These are phyloP conservation scores for Suhomyces sp. DNA, from an alignment of 805 yeast species.

Conservation along the genomic window DNA sequence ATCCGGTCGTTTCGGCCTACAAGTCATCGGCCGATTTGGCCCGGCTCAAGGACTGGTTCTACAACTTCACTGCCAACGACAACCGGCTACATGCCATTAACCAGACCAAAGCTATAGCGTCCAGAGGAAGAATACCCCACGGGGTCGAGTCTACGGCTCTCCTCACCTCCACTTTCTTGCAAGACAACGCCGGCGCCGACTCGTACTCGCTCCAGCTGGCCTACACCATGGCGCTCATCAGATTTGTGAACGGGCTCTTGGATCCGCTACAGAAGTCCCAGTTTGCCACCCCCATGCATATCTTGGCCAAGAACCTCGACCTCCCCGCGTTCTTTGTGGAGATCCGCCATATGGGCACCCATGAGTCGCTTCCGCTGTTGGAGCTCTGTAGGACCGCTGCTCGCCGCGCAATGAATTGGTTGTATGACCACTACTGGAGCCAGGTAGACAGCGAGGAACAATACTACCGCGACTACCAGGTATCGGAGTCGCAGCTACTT, in stretches of 20 bases:
- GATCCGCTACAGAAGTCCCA: constrained; percentile 83
- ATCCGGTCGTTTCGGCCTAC: constrained; percentile 23
- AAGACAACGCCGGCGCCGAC: constrained; percentile 20
- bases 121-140: constrained; percentile 69
- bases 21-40: constrained; percentile 40
- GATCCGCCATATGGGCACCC: constrained; percentile 85
- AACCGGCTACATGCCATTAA: constrained; percentile 45
- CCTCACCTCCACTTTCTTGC: constrained; percentile 48
- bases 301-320: constrained; percentile 62
- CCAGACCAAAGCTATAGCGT: constrained; percentile 49
- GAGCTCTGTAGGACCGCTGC: constrained; percentile 62
- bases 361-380: constrained; percentile 74
- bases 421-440: constrained; percentile 71
- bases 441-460: constrained; percentile 25
- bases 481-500: not conserved
- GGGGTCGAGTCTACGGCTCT: constrained; percentile 65
- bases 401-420: constrained; percentile 68
- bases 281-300: constrained; percentile 74
- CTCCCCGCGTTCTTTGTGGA: constrained; percentile 87
- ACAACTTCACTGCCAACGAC: constrained; percentile 31
- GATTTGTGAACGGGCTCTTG: constrained; percentile 87
- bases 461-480: constrained; percentile 6
- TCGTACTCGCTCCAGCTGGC: constrained; percentile 44
- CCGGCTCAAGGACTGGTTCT: constrained; percentile 51
- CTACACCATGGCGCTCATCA: constrained; percentile 70